Conservation (phyloP, 768 basidiomycete genomes). For the Termitomyces sp. region DNA sequence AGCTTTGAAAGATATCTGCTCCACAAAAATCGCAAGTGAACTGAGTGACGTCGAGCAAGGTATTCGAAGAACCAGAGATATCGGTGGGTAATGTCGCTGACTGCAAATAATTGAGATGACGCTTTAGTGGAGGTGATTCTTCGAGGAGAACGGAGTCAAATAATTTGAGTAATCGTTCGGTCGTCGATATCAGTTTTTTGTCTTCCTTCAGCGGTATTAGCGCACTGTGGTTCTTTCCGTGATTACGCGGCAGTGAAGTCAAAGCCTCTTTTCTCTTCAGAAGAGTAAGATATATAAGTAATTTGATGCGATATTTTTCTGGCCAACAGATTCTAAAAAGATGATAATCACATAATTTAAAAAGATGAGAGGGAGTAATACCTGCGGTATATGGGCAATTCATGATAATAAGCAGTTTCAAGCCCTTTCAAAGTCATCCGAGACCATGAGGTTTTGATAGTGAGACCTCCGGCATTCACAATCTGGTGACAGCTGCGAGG, state of each 20-base stretch:
- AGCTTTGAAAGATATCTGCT: slow-evolving; percentile 76
- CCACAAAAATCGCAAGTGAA: slow-evolving; percentile 74
- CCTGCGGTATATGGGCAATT: slow-evolving; percentile 79
- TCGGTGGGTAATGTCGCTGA: neutral
- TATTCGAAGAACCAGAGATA: neutral
- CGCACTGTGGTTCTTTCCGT: neutral
- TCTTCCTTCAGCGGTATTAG: neutral
- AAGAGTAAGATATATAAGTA: slow-evolving; percentile 54
- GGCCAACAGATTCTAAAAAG: slow-evolving; percentile 63
- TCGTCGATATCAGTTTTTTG: slow-evolving; percentile 11
- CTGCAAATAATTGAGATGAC: slow-evolving; percentile 15
- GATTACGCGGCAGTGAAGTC: neutral
- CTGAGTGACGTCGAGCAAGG: slow-evolving; percentile 13
- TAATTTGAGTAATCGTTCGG: slow-evolving; percentile 34
- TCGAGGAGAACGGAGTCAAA: slow-evolving; percentile 48
- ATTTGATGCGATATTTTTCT: slow-evolving; percentile 74
- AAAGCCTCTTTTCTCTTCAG: slow-evolving; percentile 13
- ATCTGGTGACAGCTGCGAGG: slow-evolving; percentile 82
- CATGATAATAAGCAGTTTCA: slow-evolving; percentile 55
- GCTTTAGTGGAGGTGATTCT: slow-evolving; percentile 30
- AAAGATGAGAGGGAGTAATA: slow-evolving; percentile 20
- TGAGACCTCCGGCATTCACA: slow-evolving; percentile 73
- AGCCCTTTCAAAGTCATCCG: slow-evolving; percentile 70
- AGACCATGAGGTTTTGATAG: slow-evolving; percentile 83
- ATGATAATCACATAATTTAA: neutral